A percentile compares a stretch with the other conserved stretches of the same genome.
Conservation (phyloP, 192 early-diverging fungal genomes). For the Coemansia sp. region DNA sequence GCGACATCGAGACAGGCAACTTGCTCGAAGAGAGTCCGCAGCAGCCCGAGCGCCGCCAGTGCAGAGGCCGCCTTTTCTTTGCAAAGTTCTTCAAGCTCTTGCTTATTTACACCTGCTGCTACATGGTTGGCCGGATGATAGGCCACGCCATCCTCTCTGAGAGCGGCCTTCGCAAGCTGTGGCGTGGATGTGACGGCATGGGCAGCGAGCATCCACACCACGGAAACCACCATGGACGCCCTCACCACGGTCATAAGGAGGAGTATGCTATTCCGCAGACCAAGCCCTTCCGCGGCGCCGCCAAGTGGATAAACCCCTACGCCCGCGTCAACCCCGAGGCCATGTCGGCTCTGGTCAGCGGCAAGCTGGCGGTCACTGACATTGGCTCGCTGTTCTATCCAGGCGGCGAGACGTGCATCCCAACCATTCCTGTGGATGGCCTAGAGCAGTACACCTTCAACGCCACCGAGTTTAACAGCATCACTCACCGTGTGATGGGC, state of each 20-base stretch:
- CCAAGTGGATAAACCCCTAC: slow-evolving; percentile 12
- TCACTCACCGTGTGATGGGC: slow-evolving; percentile 31
- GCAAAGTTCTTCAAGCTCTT: background rate
- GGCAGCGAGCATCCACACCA: background rate
- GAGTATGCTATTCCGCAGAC: background rate
- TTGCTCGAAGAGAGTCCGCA: slow-evolving; percentile 8
- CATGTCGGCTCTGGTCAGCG: slow-evolving; percentile 24
- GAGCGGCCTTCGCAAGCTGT: background rate
- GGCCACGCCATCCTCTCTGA: background rate
- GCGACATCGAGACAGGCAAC: slow-evolving; percentile 34
- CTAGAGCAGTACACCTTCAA: slow-evolving; percentile 32
- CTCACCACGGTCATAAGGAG: background rate
- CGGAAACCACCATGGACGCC: background rate
- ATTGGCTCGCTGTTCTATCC: slow-evolving; percentile 16
- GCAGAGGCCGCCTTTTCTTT: slow-evolving; percentile 3
- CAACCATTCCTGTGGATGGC: slow-evolving; percentile 25
- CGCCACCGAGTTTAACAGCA: slow-evolving; percentile 30
- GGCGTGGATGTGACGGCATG: slow-evolving; percentile 1
- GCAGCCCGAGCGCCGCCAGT: slow-evolving; percentile 8
- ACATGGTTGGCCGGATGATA: background rate
- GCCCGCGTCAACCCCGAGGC: slow-evolving; percentile 21
- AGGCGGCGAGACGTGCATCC: slow-evolving; percentile 29
- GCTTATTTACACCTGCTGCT: background rate
- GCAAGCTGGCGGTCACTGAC: slow-evolving; percentile 17
- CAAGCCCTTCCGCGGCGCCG: slow-evolving; percentile 10